Conservation (phyloP, 129 eudicot species). For the Saussurea involucrata region DNA sequence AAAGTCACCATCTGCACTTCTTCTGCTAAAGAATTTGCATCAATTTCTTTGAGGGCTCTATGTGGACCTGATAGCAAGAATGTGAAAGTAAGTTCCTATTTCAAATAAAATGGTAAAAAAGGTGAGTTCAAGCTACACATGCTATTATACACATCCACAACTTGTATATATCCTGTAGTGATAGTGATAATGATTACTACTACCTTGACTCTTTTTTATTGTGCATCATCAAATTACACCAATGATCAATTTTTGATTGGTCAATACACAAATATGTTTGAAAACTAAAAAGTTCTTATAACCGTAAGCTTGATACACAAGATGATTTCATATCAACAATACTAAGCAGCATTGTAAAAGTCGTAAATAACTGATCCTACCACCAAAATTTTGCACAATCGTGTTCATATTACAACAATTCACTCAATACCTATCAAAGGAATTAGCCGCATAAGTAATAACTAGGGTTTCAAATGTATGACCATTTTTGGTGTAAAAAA, state of each 20-base stretch:
- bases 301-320: background rate
- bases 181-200: background rate
- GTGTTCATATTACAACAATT: background rate
- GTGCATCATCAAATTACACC: no score
- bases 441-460: background rate
- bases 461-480: background rate
- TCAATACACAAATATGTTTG: no score
- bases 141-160: no score
- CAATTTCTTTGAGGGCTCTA: background rate
- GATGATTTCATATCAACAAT: background rate
- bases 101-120: background rate
- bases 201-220: background rate
- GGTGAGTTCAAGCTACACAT: background rate
- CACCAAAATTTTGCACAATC: background rate
- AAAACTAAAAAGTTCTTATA: background rate
- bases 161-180: background rate
- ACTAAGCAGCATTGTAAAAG: no score
- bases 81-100: background rate
- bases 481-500: background rate
- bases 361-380: background rate
- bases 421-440: background rate
- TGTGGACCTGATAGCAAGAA: background rate
- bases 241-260: background rate
- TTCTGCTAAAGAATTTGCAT: background rate
- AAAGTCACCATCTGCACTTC: slow-evolving; percentile 9